Base-by-base conservation (phyloP, 352 stramenopile species). In the Globisporangium polare region DNA sequence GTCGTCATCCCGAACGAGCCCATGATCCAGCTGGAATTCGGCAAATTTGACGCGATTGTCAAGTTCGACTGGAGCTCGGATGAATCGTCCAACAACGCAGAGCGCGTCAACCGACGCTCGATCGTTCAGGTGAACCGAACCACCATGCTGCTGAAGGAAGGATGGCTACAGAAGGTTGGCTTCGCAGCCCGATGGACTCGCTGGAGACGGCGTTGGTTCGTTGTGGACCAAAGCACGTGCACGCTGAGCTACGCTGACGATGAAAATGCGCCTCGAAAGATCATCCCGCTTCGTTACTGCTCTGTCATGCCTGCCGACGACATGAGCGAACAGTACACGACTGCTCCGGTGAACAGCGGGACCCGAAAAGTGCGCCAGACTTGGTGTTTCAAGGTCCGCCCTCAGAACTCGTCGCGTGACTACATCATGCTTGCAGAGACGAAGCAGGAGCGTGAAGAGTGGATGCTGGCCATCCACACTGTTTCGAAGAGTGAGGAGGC, bases 391-490 rank as follows among this genome's bases (percentile, higher is more conserved):
- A 95, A 95, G 54, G 80, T 95, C 31, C 75, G 76, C 3, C 80
- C 82, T 5, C 76, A 81, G 59, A 89, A 84, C 54, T 92, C 82
- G 51, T 88, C 77, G 22, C 79, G 83, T 42, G 83, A 93, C 39
- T 95, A 92, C 62, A 86, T 92, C 61, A 92, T 95, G 66, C 82
- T 73, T 46, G 84, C 86, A 10, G 83, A 92, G 49, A 95, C 86
- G 1, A 95, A 95, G 68, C 86, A 95, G 73, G 83, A 92, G 57
- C 86, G 86, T n/a, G 86, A 95, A 58, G 86, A 93, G 61, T 95
- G 86, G 86, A 94, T 95, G 86, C 72, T 92, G 31, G 86, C 86
- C 2, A 92, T 95, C 47, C 77, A 86, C 41, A 88, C 85, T 8
- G 83, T 95, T 18, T 75, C 82, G 17, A 90, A 88, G 65, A 70